Conservation (phyloP, 2,329 filamentous ascomycete genomes). For the Trichoderma semiorbis region DNA sequence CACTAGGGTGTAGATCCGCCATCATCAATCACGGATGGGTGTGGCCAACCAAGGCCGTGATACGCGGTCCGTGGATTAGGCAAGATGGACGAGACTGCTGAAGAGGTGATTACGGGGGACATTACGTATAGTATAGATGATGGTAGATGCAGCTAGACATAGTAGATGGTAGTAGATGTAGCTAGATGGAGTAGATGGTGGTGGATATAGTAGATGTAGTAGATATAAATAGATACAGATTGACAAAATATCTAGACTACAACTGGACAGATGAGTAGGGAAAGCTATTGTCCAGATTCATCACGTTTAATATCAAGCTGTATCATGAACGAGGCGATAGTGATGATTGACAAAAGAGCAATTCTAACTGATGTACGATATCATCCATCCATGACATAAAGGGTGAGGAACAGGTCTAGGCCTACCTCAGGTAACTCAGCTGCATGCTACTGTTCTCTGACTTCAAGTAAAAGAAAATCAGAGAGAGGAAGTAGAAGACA, state of each 20-base stretch:
- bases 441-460: neutral
- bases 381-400: neutral
- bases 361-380: neutral
- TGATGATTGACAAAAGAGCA: neutral
- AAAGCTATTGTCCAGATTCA: neutral
- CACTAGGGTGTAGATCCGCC: constrained; percentile 13
- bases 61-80: neutral
- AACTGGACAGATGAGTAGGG: neutral
- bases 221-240: neutral
- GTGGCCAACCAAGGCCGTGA: neutral
- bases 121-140: neutral
- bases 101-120: neutral
- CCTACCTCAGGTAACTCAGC: neutral
- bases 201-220: neutral
- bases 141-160: neutral
- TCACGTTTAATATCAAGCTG: neutral
- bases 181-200: neutral
- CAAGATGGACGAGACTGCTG: neutral
- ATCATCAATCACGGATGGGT: constrained; percentile 2
- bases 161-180: neutral
- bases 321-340: neutral
- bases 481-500: neutral
- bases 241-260: neutral
- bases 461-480: neutral
- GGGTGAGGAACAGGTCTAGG: too few species aligned